Conservation (phyloP, 164 flowering plant genomes). For the Chloranthus sessilifolius region DNA sequence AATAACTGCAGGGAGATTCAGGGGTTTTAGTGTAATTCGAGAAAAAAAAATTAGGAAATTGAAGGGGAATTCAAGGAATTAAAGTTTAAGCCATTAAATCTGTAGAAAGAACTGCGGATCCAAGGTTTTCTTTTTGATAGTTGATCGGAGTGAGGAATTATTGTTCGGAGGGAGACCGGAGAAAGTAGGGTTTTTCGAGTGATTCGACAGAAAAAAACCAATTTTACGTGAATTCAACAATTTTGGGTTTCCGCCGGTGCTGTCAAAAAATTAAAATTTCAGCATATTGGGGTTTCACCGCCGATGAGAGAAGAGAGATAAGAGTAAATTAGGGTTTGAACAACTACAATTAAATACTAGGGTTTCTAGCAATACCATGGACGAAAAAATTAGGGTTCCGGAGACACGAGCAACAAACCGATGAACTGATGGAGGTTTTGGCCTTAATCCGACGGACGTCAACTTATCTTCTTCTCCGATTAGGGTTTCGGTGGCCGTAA, state of each 20-base stretch:
- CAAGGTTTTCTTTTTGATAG: background rate
- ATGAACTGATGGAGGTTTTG: too few species aligned
- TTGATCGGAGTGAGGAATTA: background rate
- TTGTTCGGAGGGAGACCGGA: background rate
- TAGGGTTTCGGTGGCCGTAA: too few species aligned
- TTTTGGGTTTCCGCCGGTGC: too few species aligned
- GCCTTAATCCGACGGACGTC: too few species aligned
- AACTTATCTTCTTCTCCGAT: too few species aligned
- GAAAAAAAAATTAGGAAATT: background rate
- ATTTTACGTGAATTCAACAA: too few species aligned
- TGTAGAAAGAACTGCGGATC: too few species aligned
- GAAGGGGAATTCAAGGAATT: background rate
- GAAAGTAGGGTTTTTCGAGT: conserved; percentile 4
- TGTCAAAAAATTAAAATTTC: too few species aligned
- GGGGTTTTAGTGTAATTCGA: background rate
- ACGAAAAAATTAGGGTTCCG: conserved; percentile 5
- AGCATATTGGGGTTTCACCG: too few species aligned
- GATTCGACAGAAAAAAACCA: too few species aligned
- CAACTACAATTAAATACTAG: background rate
- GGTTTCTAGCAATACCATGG: background rate
- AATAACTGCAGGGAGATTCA: background rate
- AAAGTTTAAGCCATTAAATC: background rate
- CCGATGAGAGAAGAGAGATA: background rate
- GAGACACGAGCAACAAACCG: too few species aligned
- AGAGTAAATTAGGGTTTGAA: too few species aligned